Evolutionary conservation across 371 early-diverging fungal species (phyloP), one percentile per base, ranked within the genome.

Genomic region (Mortierella sp.): DNA sequence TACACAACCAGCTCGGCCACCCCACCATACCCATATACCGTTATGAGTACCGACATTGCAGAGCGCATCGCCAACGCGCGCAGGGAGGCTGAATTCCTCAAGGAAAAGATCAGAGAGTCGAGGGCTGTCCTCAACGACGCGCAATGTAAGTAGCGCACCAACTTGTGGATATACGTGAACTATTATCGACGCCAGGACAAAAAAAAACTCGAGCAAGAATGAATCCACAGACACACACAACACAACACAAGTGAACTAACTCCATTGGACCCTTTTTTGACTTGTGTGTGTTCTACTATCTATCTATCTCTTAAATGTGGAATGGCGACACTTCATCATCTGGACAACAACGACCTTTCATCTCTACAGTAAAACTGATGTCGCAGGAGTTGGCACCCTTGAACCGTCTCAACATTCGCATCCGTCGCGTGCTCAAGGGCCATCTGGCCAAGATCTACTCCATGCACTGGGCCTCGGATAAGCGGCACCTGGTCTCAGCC

Each of bases 401-500:
- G 76, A 98, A 98, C 32, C 91, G 97, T 60, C 92, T 98, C 74
- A 93, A 93, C 49, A 98, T 98, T 96, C 97, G 97, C 84, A 97
- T 98, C 77, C 96, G 98, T 65, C 93, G 99, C 71, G 98, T 97
- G 27, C 91, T 99, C 54, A 99, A 98, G 91, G 99, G 99, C 41
- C 99, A 99, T 89, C 90, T 98, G 65, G 99, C 99, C 58, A 99
- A 99, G 89, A 98, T 99, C 82, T 99, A 99, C 88, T 98, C 99
- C 41, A 98, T 99, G 99, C 97, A 98, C 87, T 99, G 99, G 99
- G 97, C 97, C 2, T 90, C 92, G 24, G 98, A 98, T 90, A 96
- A 96, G 88, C 93, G 97, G 43, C 98, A 98, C 83, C 88, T 99
- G 16, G 99, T 99, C 27, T 96, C 97, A 46, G 99, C 99, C 14